A percentile compares a stretch with the other conserved stretches of the same genome.
Evolutionary conservation across 2,329 filamentous ascomycete species (phyloP).

Genomic region (Aspergillus luchuensis): DNA sequence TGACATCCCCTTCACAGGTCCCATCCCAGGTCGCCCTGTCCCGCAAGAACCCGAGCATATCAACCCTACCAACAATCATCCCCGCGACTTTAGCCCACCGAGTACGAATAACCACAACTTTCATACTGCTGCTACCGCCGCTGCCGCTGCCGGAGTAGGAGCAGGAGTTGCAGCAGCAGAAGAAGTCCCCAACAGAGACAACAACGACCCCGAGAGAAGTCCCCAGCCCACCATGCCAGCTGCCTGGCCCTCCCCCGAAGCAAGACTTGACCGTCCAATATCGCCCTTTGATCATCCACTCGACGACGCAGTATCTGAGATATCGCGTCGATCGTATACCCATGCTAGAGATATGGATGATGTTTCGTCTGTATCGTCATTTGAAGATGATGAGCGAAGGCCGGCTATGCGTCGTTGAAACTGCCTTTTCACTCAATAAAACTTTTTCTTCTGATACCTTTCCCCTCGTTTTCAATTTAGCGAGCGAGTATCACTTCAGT

Average conservation of each 20-base stretch:
- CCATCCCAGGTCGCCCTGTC: conserved; percentile 2
- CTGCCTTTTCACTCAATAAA: no score
- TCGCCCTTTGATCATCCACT: conserved; percentile 29
- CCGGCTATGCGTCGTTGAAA: background rate
- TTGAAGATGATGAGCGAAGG: conserved; percentile 25
- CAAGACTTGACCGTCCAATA: conserved; percentile 14
- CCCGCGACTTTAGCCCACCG: background rate
- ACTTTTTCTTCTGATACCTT: no score
- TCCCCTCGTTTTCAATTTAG: background rate
- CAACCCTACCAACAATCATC: background rate
- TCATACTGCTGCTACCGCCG: background rate
- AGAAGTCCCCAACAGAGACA: background rate
- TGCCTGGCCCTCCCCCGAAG: conserved; percentile 10
- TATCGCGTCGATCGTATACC: conserved; percentile 22
- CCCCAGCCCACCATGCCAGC: background rate
- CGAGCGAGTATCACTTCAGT: no score
- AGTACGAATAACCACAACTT: background rate
- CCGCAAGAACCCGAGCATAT: background rate
- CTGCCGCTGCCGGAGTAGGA: background rate
- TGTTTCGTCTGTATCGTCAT: conserved; percentile 36
- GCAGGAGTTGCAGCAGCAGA: background rate
- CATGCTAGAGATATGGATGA: conserved; percentile 29
- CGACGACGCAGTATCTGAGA: conserved; percentile 30
- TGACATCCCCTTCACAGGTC: conserved; percentile 9
- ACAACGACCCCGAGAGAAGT: background rate